Evolutionary conservation across 352 stramenopile genomes (phyloP).

Genomic region (Pelagophyceae sp.): DNA sequence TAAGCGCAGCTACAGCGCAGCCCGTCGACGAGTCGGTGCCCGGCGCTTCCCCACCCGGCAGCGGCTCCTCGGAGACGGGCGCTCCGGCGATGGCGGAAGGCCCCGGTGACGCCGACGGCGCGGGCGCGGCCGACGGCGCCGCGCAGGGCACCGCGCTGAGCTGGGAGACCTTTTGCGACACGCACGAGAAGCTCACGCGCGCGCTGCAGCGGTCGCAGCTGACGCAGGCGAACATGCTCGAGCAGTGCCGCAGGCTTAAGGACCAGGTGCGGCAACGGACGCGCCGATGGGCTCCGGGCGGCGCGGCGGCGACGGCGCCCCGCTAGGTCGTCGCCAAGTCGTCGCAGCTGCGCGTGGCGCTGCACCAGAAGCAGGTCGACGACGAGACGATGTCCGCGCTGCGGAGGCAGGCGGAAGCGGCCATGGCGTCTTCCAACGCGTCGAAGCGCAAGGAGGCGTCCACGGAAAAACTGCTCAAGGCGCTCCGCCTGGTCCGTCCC

Average conservation of each 20-base stretch:
- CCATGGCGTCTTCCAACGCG: neutral
- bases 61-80: no score
- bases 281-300: no score
- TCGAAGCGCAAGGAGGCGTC: neutral
- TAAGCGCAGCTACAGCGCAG: no score
- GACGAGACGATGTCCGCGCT: neutral
- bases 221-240: neutral
- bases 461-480: neutral
- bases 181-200: neutral
- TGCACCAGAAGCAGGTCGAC: constrained; percentile 4
- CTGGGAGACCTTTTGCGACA: neutral
- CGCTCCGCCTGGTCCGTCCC: neutral
- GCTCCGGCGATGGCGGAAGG: no score
- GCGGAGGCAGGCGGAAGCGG: neutral
- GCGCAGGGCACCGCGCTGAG: neutral
- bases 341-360: neutral
- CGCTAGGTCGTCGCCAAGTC: neutral
- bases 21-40: no score
- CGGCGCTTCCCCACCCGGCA: no score
- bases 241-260: neutral
- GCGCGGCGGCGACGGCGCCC: no score
- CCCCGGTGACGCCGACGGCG: neutral
- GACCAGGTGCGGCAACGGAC: neutral
- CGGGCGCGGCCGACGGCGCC: no score
- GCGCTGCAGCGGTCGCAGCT: neutral